Evolutionary conservation across 495 filamentous ascomycete species (phyloP).

Genomic region (Trypethelium eluteriae): DNA sequence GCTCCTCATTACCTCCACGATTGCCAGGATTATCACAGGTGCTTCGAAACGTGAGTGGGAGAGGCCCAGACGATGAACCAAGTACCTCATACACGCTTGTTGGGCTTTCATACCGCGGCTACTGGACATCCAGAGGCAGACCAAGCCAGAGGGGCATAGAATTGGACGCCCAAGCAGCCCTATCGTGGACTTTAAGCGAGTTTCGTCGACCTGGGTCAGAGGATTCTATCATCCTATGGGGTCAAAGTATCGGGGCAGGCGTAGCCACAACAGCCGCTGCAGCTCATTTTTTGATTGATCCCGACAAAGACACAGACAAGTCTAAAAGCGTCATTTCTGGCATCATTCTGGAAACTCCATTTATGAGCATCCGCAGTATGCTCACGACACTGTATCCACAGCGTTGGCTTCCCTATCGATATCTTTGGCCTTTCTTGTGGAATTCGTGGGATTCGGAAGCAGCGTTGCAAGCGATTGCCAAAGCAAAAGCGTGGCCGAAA

Average conservation of each 20-base stretch:
- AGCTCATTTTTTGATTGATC: constrained; percentile 40
- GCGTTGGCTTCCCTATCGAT: constrained; percentile 71
- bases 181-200: constrained; percentile 13
- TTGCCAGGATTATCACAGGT: constrained; percentile 58
- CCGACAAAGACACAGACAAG: constrained; percentile 16
- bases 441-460: constrained; percentile 46
- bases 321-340: constrained; percentile 10
- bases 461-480: constrained; percentile 36
- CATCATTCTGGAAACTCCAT: constrained; percentile 70
- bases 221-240: constrained; percentile 57
- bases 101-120: constrained; percentile 67
- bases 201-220: not conserved
- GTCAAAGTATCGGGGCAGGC: constrained; percentile 64
- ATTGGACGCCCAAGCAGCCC: constrained; percentile 22
- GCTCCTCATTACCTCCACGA: constrained; percentile 60
- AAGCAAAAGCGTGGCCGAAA: constrained; percentile 25
- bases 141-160: constrained; percentile 60
- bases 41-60: constrained; percentile 25
- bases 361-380: constrained; percentile 65
- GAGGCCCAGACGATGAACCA: constrained; percentile 13
- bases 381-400: constrained; percentile 68
- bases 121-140: constrained; percentile 68
- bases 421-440: constrained; percentile 49
- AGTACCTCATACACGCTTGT: constrained; percentile 47
- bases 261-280: constrained; percentile 50